Evolutionary conservation across 768 basidiomycete species (phyloP), one percentile per base, ranked within the genome.

Genomic region (Tylopilus subfusipes): DNA sequence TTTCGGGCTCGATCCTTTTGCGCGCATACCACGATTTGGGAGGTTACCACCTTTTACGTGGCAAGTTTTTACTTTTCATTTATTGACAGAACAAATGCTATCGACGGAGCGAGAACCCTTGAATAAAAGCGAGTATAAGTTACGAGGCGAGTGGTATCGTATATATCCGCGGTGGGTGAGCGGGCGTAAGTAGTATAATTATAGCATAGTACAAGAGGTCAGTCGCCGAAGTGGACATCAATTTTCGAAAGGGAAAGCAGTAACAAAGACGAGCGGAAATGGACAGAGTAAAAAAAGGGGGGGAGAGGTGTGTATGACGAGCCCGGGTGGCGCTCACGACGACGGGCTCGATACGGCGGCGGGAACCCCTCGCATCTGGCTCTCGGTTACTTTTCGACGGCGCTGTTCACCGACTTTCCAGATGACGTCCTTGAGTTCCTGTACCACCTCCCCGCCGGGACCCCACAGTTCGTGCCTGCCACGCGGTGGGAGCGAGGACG

Each of bases 361-460:
- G 30, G 30, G 11, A 9, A 30, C 30, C 9, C 7, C 30, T n/a
- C n/a, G n/a, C 30, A 12, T 30, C 22, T 54, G 45, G 16, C 33
- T 42, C 56, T 73, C 69, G 12, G 61, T 64, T 77, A 85, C 75
- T 68, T 76, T 78, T 55, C 85, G 72, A 66, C 83, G 75, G 63
- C 78, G 76, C 70, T 91, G 76, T 70, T 91, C 86, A 30, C 88
- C 81, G 10, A 92, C 90, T 67, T 90, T 86, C 87, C 86, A 89
- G 29, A 92, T 92, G 12, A 92, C 89, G 61, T 91, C 90, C 68
- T 87, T 89, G 58, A 92, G 73, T 68, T 92, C 90, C 66, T 89
- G 83, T 6, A 92, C 88, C 33, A 92, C 88, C 56, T 91, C 90
- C 1, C 83, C 85, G 5, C 83, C 82, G 8, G 86, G 88, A 0